Conservation (phyloP, 495 filamentous ascomycete species). For the Melanomma pulvis-pyrius region DNA sequence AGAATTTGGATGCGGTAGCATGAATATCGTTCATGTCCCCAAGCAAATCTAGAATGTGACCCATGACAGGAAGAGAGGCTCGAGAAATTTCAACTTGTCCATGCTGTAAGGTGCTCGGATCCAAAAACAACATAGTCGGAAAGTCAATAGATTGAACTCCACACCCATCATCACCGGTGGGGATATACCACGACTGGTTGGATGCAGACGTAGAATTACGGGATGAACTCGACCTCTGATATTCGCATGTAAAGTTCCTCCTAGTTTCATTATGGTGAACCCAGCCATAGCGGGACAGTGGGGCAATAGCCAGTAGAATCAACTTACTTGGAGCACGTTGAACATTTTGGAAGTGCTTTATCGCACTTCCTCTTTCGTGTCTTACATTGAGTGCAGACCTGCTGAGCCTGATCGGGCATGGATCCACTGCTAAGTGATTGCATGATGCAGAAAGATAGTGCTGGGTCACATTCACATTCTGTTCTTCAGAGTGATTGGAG, state of each 20-base stretch:
- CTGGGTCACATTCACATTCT: no score
- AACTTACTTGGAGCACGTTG: slow-evolving; percentile 32
- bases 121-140: slow-evolving; percentile 37
- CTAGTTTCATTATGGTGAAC: slow-evolving; percentile 13
- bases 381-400: slow-evolving; percentile 35
- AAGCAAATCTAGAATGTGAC: slow-evolving; percentile 34
- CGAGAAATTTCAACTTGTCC: slow-evolving; percentile 26
- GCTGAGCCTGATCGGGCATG: slow-evolving; percentile 26
- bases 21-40: slow-evolving; percentile 39
- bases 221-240: slow-evolving; percentile 19
- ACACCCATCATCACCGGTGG: slow-evolving; percentile 14
- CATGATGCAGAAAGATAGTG: no score
- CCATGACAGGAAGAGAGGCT: slow-evolving; percentile 11
- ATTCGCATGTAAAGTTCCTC: slow-evolving; percentile 32
- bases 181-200: not conserved
- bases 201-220: slow-evolving; percentile 13
- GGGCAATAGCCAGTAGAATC: not conserved
- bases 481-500: no score
- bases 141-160: slow-evolving; percentile 32
- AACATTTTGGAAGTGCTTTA: slow-evolving; percentile 34
- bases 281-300: not conserved
- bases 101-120: slow-evolving; percentile 32
- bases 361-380: slow-evolving; percentile 38
- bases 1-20: slow-evolving; percentile 32
- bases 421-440: slow-evolving; percentile 16